phyloP scores from a whole-genome alignment of 2,329 filamentous ascomycete genomes.

The Sphaerulina populicola region DNA sequence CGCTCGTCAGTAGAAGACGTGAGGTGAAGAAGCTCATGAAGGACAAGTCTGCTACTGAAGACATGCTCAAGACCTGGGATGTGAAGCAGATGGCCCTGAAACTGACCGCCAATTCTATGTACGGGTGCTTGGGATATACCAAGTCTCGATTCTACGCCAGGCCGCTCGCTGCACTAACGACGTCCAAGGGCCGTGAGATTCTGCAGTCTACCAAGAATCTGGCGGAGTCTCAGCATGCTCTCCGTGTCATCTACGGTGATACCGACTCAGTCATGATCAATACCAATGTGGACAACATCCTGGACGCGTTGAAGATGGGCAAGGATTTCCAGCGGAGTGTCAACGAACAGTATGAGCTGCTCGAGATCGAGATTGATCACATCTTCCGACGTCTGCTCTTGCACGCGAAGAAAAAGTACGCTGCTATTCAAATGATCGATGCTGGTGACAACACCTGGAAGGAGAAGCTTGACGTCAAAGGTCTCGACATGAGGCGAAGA shows the following conservation, averaged over 20 bases:
- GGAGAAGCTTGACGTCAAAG: slow-evolving; percentile 96
- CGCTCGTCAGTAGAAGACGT: slow-evolving; percentile 76
- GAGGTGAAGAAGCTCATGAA: slow-evolving; percentile 98
- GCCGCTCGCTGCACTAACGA: slow-evolving; percentile 89
- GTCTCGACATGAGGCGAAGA: slow-evolving; percentile 93
- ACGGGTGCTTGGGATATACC: slow-evolving; percentile 93
- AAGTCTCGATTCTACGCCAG: slow-evolving; percentile 96
- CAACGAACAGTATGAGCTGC: slow-evolving; percentile 82
- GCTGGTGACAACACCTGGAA: slow-evolving; percentile 72
- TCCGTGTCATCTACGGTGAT: slow-evolving; percentile 97
- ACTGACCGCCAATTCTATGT: slow-evolving; percentile 98
- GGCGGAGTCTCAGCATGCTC: slow-evolving; percentile 70
- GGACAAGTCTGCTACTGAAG: slow-evolving; percentile 72
- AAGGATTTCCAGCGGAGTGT: slow-evolving; percentile 91
- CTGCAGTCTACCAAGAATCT: slow-evolving; percentile 90
- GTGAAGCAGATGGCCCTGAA: slow-evolving; percentile 96
- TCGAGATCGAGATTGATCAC: slow-evolving; percentile 98
- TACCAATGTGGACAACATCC: slow-evolving; percentile 88
- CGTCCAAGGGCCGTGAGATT: slow-evolving; percentile 96
- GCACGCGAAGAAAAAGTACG: slow-evolving; percentile 99
- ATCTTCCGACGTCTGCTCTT: slow-evolving; percentile 87
- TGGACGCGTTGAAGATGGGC: slow-evolving; percentile 82
- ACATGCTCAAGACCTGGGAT: slow-evolving; percentile 90
- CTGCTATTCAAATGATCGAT: slow-evolving; percentile 87
- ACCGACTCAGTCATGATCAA: slow-evolving; percentile 99